Percentiles rank a stretch among this genome's conserved stretches.
Conservation (phyloP, 148 eudicot species). For the Nepenthes gracilis region DNA sequence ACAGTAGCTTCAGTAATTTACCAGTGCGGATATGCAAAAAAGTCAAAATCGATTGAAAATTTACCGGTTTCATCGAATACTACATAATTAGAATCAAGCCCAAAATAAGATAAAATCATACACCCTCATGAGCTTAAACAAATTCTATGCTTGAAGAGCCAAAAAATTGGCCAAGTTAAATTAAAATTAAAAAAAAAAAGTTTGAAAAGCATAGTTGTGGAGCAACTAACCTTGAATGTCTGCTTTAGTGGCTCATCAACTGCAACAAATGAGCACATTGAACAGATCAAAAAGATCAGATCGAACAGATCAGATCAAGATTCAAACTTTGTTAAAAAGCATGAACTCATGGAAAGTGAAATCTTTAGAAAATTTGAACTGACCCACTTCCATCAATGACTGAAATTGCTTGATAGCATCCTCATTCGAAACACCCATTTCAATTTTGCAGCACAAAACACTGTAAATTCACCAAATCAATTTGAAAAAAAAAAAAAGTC, state of each 20-base stretch:
- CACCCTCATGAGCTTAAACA: too few relatives aligned
- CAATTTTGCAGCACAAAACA: not conserved
- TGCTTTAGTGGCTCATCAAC: constrained; percentile 54
- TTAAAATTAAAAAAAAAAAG: not conserved
- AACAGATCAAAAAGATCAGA: constrained; percentile 9
- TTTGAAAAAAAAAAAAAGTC: too few relatives aligned
- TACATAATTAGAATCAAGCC: too few relatives aligned
- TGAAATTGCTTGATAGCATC: constrained; percentile 68
- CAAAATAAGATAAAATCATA: too few relatives aligned
- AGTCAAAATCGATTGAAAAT: too few relatives aligned
- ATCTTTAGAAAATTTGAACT: constrained; percentile 7
- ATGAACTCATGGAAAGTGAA: constrained; percentile 9
- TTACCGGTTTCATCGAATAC: too few relatives aligned
- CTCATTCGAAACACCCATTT: constrained; percentile 35
- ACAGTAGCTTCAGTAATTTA: too few relatives aligned
- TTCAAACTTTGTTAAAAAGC: too few relatives aligned
- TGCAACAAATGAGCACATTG: constrained; percentile 27
- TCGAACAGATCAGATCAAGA: constrained; percentile 6
- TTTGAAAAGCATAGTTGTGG: not conserved
- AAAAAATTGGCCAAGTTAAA: not conserved
- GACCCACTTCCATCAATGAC: constrained; percentile 49
- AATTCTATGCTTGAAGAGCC: not conserved
- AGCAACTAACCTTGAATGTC: constrained; percentile 49
- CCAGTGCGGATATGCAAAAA: too few relatives aligned
- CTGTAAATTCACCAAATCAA: too few relatives aligned